These are phyloP conservation scores for Alternaria sp. DNA, from an alignment of 2,329 filamentous ascomycete species.

Conservation along the genomic window DNA sequence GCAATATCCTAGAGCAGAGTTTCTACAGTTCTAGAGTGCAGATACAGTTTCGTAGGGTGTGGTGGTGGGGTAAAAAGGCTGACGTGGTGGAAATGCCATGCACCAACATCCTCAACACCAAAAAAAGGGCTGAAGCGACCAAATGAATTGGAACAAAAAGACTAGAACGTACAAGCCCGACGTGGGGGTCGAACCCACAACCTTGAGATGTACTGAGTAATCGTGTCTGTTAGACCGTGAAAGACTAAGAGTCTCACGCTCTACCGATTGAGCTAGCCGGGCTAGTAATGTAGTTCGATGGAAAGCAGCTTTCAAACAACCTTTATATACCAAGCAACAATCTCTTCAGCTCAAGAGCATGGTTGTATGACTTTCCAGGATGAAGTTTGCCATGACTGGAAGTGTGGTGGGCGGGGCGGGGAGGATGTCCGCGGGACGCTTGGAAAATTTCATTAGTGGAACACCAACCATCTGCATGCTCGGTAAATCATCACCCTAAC, in stretches of 20 bases:
- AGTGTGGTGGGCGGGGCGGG: neutral
- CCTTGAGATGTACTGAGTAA: slow-evolving; percentile 20
- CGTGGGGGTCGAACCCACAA: slow-evolving; percentile 18
- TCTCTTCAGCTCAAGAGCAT: neutral
- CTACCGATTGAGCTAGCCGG: slow-evolving; percentile 48
- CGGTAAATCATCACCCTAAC: neutral
- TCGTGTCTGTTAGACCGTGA: slow-evolving; percentile 26
- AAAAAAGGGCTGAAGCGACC: neutral
- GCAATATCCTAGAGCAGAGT: too few species aligned
- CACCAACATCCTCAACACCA: neutral
- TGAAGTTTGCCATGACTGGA: neutral
- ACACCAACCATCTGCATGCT: neutral
- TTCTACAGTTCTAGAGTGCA: too few species aligned
- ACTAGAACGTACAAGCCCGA: slow-evolving; percentile 6
- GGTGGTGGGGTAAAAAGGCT: neutral
- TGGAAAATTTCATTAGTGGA: neutral
- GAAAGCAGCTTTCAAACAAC: accelerated
- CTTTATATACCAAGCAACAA: neutral
- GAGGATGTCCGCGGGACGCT: neutral
- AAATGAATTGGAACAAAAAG: neutral
- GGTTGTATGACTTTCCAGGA: neutral
- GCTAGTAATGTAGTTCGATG: slow-evolving; percentile 20
- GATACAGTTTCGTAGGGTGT: neutral
- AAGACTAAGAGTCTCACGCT: slow-evolving; percentile 50
- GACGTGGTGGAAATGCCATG: neutral